phyloP scores from a whole-genome alignment of 192 early-diverging fungal species.

The Anaeromyces robustus region DNA sequence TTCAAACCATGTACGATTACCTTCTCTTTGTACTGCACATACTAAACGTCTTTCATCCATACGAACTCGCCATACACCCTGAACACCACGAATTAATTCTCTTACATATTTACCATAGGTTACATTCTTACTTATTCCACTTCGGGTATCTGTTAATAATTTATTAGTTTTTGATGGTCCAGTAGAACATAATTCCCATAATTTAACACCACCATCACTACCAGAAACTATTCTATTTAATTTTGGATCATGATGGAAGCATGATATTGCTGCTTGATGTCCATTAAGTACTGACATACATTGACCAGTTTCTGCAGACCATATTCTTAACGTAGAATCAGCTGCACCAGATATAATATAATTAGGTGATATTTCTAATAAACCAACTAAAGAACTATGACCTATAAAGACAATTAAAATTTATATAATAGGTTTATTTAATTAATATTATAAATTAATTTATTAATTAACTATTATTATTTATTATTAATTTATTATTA shows the following conservation, averaged over 20 bases:
- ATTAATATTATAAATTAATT: too few species aligned
- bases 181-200: constrained; percentile 73
- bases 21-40: constrained; percentile 23
- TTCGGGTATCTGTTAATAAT: not conserved
- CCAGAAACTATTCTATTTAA: constrained; percentile 82
- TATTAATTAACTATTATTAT: too few species aligned
- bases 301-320: not conserved
- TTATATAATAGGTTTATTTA: too few species aligned
- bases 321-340: not conserved
- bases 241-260: constrained; percentile 87
- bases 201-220: constrained; percentile 81
- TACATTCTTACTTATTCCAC: not conserved
- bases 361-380: constrained; percentile 68
- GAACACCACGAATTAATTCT: constrained; percentile 58
- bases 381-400: constrained; percentile 81
- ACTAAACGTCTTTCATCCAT: constrained; percentile 73
- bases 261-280: constrained; percentile 71
- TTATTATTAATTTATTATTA: too few species aligned
- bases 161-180: not conserved
- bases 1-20: constrained; percentile 52
- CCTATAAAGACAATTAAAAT: too few species aligned
- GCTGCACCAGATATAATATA: constrained; percentile 89
- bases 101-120: constrained; percentile 55
- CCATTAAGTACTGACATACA: not conserved
- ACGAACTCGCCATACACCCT: constrained; percentile 84